Base-by-base conservation (phyloP, 345 rosid genomes). In the Bretschneidera sinensis region DNA sequence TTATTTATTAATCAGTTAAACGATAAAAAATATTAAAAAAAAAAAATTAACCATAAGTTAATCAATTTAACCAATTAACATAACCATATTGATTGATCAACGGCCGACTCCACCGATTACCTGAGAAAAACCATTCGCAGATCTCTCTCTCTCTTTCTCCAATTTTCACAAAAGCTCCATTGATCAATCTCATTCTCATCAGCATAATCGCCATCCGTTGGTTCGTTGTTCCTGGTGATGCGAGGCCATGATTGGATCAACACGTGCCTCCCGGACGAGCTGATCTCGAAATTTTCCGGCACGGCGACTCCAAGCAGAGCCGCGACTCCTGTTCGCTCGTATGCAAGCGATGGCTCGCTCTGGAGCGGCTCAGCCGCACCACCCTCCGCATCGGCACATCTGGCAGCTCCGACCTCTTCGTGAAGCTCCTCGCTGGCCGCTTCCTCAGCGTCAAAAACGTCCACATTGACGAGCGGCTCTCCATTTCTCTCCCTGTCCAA, bases 271-370 rank as follows among this genome's bases (percentile, higher is more conserved):
- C 98, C 97, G 75, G 95, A 87, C 49, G 98, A 92, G 75, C 60
- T 89, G 59, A 74, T 92, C 61, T 83, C 19, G 96, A 87, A 83
- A 80, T 89, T 68, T 77, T 92, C 77, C 60, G 69, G 61, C 92
- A 79, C 62, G 77, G 89, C 25, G 88, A 82, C 45, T 75, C 86
- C 17, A 92, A 89, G 69, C 39, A 71, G 17, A 70, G 69, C 73
- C 92, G 77, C 33, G 98, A 91, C 60, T 79, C 96, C 53, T 89
- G 91, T 61, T 89, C 98, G 17, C 89, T 92, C 71, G 96, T 89
- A 67, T 92, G 98, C 81, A 79, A 70, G 64, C 92, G 98, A 35
- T 92, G 98, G 98, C 79, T 85, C 21, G 20, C 65, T 24, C 89
- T 92, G 43, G 95, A 88, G 56, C 86, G 98, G 0, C 77, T 89